Evolutionary conservation across 2,329 filamentous ascomycete species (phyloP).

Genomic region (Akanthomyces muscarius): DNA sequence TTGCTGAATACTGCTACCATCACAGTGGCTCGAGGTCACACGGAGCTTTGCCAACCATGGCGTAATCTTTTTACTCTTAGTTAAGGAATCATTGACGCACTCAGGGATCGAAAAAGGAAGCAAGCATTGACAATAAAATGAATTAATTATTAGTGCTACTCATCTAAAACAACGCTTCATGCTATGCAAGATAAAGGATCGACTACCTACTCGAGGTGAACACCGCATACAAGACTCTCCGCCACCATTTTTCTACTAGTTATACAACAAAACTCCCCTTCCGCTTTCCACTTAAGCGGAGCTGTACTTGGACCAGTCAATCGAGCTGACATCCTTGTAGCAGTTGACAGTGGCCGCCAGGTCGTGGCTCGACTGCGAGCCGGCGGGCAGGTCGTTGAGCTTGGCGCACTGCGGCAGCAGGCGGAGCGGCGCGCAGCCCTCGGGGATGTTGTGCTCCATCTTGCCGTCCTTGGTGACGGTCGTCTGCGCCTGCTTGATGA

Average conservation of each 20-base stretch:
- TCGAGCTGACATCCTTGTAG: constrained; percentile 37
- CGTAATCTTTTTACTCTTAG: no score
- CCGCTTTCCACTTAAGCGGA: neutral
- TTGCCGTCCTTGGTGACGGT: constrained; percentile 21
- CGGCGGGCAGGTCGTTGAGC: constrained; percentile 29
- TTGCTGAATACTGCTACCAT: no score
- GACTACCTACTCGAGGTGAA: constrained; percentile 2
- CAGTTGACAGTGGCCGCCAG: constrained; percentile 37
- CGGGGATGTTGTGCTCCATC: constrained; percentile 28
- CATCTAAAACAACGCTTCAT: neutral
- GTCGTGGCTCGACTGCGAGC: constrained; percentile 36
- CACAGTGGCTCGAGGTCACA: no score
- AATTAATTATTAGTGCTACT: neutral
- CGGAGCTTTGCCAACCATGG: no score
- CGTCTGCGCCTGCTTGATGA: constrained; percentile 36
- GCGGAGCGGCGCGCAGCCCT: constrained; percentile 36
- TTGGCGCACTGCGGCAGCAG: constrained; percentile 11
- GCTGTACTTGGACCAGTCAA: constrained; percentile 31
- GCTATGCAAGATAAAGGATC: constrained; percentile 4
- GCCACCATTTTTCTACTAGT: neutral
- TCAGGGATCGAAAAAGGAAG: no score
- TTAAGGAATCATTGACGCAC: no score
- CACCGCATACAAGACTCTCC: neutral
- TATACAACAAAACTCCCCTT: neutral
- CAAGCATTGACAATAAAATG: neutral